These are phyloP conservation scores for Hygrocybe coccinea DNA, from an alignment of 768 basidiomycete genomes.

Conservation along the genomic window DNA sequence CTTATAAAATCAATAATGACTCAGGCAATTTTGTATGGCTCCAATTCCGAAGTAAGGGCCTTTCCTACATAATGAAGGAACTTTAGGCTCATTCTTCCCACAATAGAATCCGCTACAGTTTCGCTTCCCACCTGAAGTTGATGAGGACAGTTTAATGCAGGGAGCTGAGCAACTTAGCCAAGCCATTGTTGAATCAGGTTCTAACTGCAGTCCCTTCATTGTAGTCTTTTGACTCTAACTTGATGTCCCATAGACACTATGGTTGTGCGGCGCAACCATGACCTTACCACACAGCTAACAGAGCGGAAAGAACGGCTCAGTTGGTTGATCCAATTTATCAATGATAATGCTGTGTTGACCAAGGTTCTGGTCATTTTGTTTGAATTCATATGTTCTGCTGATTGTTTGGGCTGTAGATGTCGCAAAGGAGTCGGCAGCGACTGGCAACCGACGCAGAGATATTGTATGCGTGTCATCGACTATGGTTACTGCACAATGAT, in stretches of 20 bases:
- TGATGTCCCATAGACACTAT: constrained; percentile 44
- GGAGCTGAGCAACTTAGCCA: constrained; percentile 72
- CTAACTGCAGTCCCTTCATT: not conserved
- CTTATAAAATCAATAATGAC: constrained; percentile 77
- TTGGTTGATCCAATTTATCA: constrained; percentile 86
- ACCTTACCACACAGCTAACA: constrained; percentile 71
- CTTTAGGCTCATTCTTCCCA: not conserved
- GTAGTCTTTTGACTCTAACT: constrained; percentile 5
- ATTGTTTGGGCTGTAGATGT: constrained; percentile 49
- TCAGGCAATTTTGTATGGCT: constrained; percentile 76
- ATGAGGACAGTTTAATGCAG: constrained; percentile 73
- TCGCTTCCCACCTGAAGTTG: constrained; percentile 74
- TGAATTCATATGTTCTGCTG: not conserved
- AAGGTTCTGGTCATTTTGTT: constrained; percentile 47
- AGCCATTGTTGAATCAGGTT: constrained; percentile 71
- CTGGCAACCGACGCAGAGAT: constrained; percentile 84
- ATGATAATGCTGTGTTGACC: constrained; percentile 72
- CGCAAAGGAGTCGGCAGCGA: constrained; percentile 69
- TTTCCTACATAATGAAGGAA: not conserved
- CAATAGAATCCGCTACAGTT: constrained; percentile 71
- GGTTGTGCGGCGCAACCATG: constrained; percentile 70
- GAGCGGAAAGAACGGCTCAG: constrained; percentile 70
- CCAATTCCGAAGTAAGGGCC: constrained; percentile 51
- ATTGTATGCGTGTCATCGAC: constrained; percentile 69
- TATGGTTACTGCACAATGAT: constrained; percentile 78